Base-by-base conservation (phyloP, 2,329 filamentous ascomycete genomes). In the Mycosphaerella sp. region DNA sequence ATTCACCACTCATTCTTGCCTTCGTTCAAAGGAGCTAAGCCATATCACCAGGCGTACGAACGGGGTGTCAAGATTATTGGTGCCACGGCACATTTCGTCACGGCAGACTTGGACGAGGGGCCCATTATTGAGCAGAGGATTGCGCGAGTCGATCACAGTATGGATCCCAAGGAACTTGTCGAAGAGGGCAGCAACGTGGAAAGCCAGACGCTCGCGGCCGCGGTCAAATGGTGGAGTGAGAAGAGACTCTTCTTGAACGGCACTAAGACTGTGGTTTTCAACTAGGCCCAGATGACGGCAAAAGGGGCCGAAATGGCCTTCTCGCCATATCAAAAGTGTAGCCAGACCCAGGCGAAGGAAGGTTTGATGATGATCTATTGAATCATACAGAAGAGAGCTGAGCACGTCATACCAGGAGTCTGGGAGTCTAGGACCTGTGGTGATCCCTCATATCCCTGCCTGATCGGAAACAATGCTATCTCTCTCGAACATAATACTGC, bases 1-100 rank as follows among this genome's bases (percentile, higher is more conserved):
- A 91, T 93, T 70, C 87, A 93, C 73, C 87, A 93, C 73, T 85
- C 80, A 60, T 93, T 93, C 79, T 69, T 93, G 76, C 87, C 87
- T 0, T 84, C 79, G 8, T 93, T 93, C 80, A 93, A 93, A 77
- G 87, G 87, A 55, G 87, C 87, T 27, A 89, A 88, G 72, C 87
- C 87, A 2, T 93, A 93, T 71, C 87, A 91, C 70, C 87, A 93
- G 75, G 87, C 87, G 6, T 90, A 86, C 66, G 87, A 91, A 57
- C 80, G 87, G 25, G 87, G 87, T 54, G 87, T 93, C 59, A 93
- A 93, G 79, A 91, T 93, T 61, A 89, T 90, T 51, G 87, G 87
- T 53, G 87, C 87, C 18, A 89, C 86, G 2, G 87, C 87, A 4
- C 87, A 93, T 71, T 91, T 91, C 62, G 87, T 91, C 59, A 93